Percentiles rank a stretch among this genome's conserved stretches.
Conservation (phyloP, 352 stramenopile genomes). For the Albugo candida region DNA sequence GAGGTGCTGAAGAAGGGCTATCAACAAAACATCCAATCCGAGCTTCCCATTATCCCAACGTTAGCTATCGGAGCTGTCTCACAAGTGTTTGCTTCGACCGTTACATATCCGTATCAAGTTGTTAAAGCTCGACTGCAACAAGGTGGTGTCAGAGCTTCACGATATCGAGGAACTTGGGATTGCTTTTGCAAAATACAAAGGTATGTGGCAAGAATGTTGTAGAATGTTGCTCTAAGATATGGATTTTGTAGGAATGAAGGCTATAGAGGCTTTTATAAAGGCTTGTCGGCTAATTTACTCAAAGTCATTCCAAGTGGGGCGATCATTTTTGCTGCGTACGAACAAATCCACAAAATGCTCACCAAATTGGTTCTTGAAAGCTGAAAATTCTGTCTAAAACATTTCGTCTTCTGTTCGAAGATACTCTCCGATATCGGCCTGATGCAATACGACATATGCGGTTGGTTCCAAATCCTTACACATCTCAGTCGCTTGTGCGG, state of each 20-base stretch:
- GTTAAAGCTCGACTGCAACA: slow-evolving; percentile 94
- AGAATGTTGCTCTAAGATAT: not conserved
- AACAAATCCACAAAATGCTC: slow-evolving; percentile 50
- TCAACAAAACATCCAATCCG: slow-evolving; percentile 26
- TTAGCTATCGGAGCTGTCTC: slow-evolving; percentile 62
- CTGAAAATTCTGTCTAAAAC: slow-evolving; percentile 63
- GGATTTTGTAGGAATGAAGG: slow-evolving; percentile 63
- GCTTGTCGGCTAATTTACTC: slow-evolving; percentile 87
- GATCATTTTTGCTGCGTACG: slow-evolving; percentile 84
- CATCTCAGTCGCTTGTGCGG: slow-evolving; percentile 89
- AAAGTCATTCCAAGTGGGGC: slow-evolving; percentile 92
- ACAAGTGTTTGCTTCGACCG: slow-evolving; percentile 63
- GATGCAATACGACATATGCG: slow-evolving; percentile 96
- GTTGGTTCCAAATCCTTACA: slow-evolving; percentile 91
- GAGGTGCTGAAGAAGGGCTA: slow-evolving; percentile 52
- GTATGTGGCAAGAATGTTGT: slow-evolving; percentile 8
- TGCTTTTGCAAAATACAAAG: slow-evolving; percentile 80
- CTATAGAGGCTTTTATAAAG: slow-evolving; percentile 87
- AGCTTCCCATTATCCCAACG: slow-evolving; percentile 52
- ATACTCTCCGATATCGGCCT: slow-evolving; percentile 98
- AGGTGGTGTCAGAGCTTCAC: slow-evolving; percentile 38
- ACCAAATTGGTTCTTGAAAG: slow-evolving; percentile 24
- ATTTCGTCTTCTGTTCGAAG: slow-evolving; percentile 95
- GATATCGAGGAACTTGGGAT: slow-evolving; percentile 82
- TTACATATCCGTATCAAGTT: slow-evolving; percentile 92